Evolutionary conservation across 495 filamentous ascomycete species (phyloP).

Genomic region (Penicillium dipodomyicola): DNA sequence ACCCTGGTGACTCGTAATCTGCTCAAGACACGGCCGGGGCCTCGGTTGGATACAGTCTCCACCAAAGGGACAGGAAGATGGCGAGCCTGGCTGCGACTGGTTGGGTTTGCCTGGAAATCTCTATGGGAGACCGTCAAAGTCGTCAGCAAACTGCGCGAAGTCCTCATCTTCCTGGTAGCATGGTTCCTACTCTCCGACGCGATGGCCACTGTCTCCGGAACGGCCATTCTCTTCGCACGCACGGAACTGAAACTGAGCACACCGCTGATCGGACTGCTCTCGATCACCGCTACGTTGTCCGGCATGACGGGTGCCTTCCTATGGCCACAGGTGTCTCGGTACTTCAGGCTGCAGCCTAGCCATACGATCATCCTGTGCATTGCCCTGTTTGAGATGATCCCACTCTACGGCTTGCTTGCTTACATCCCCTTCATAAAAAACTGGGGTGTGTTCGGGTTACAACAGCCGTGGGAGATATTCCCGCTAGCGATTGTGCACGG

Average conservation of each 20-base stretch:
- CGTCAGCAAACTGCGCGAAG: slow-evolving; percentile 71
- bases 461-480: slow-evolving; percentile 90
- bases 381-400: slow-evolving; percentile 79
- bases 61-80: slow-evolving; percentile 21
- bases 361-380: slow-evolving; percentile 85
- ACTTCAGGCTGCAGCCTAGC: slow-evolving; percentile 60
- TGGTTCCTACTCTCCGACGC: slow-evolving; percentile 91
- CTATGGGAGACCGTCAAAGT: slow-evolving; percentile 72
- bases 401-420: slow-evolving; percentile 78
- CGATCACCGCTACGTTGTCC: slow-evolving; percentile 73
- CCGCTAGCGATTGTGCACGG: slow-evolving; percentile 81
- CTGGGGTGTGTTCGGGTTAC: slow-evolving; percentile 75
- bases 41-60: slow-evolving; percentile 52
- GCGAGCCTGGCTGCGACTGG: slow-evolving; percentile 49
- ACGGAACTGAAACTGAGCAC: slow-evolving; percentile 80
- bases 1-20: slow-evolving; percentile 79
- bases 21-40: slow-evolving; percentile 79
- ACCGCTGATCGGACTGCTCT: slow-evolving; percentile 72
- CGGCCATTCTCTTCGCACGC: slow-evolving; percentile 89
- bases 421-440: slow-evolving; percentile 73
- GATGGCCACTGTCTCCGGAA: slow-evolving; percentile 85
- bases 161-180: slow-evolving; percentile 75
- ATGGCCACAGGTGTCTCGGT: slow-evolving; percentile 69
- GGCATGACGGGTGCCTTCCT: slow-evolving; percentile 81
- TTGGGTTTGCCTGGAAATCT: slow-evolving; percentile 76